Percentiles rank a stretch among this genome's conserved stretches.
Conservation (phyloP, 2,329 filamentous ascomycete genomes). For the Fusarium subtropicale region DNA sequence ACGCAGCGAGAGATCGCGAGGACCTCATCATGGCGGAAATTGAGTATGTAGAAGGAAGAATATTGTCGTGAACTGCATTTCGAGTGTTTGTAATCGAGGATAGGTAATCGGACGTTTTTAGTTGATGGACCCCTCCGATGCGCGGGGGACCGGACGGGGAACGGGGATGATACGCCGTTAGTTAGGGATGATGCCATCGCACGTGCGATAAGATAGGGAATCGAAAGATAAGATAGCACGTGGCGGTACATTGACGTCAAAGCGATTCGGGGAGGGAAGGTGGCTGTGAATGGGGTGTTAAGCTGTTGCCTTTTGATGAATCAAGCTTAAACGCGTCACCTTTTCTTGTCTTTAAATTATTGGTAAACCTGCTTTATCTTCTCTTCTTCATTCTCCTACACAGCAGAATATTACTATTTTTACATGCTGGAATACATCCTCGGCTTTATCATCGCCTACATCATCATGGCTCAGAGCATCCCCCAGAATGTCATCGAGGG, state of each 20-base stretch:
- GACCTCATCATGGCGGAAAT: constrained; percentile 43
- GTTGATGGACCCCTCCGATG: constrained; percentile 35
- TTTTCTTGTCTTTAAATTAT: constrained; percentile 10
- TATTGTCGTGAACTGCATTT: too few relatives aligned
- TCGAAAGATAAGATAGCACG: constrained; percentile 32
- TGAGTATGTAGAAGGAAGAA: constrained; percentile 1
- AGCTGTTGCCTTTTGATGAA: constrained; percentile 34
- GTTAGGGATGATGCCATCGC: constrained; percentile 45
- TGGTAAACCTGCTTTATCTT: neutral
- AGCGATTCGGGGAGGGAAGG: neutral
- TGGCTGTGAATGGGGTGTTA: constrained; percentile 12
- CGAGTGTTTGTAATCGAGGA: constrained; percentile 46
- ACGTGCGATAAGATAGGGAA: constrained; percentile 41
- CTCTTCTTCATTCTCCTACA: too few relatives aligned
- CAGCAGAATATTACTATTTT: neutral
- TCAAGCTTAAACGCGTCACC: constrained; percentile 36
- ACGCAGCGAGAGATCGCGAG: constrained; percentile 36
- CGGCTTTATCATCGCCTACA: constrained; percentile 24
- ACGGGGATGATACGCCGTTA: constrained; percentile 28
- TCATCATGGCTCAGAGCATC: constrained; percentile 48
- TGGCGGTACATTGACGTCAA: constrained; percentile 36
- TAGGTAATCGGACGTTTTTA: constrained; percentile 18
- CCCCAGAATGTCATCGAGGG: constrained; percentile 39
- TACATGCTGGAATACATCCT: constrained; percentile 36
- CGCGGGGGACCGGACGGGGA: constrained; percentile 18